Percentiles rank a stretch among this genome's conserved stretches.
phyloP scores from a whole-genome alignment of 495 filamentous ascomycete genomes.

The Aspergillus sclerotiicarbonarius region DNA sequence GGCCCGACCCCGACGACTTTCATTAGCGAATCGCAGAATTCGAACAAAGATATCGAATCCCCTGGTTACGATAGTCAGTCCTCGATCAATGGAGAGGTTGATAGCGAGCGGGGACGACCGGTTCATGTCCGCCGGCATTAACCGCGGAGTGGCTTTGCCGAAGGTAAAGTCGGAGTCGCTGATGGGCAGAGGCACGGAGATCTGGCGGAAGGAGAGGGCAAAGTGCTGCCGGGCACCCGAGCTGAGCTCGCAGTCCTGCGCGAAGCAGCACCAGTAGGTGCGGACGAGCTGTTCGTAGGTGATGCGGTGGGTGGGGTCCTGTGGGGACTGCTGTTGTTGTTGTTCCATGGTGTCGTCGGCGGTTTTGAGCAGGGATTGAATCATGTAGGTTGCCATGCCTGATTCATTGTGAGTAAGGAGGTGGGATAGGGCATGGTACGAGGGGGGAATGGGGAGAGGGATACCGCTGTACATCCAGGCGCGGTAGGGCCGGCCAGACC shows the following conservation, averaged over 20 bases:
- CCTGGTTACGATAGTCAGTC: slow-evolving; percentile 39
- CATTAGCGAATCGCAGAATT: slow-evolving; percentile 45
- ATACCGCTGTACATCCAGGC: slow-evolving; percentile 50
- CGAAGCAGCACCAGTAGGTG: slow-evolving; percentile 47
- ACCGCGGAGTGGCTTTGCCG: slow-evolving; percentile 25
- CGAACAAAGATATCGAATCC: slow-evolving; percentile 47
- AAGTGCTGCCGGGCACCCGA: slow-evolving; percentile 46
- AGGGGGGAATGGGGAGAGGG: background rate
- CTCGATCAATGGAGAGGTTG: slow-evolving; percentile 37
- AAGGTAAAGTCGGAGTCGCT: slow-evolving; percentile 44
- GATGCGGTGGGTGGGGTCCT: slow-evolving; percentile 34
- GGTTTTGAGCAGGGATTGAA: slow-evolving; percentile 44
- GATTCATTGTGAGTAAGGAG: background rate
- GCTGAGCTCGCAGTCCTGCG: slow-evolving; percentile 45
- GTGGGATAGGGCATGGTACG: background rate
- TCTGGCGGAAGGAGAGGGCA: slow-evolving; percentile 42
- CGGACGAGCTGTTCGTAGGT: slow-evolving; percentile 46
- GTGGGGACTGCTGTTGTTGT: slow-evolving; percentile 33
- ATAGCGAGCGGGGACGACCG: slow-evolving; percentile 19
- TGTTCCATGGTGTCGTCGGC: slow-evolving; percentile 47
- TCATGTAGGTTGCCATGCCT: slow-evolving; percentile 50
- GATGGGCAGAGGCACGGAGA: slow-evolving; percentile 43
- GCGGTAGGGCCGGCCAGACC: slow-evolving; percentile 41
- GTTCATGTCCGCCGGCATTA: slow-evolving; percentile 40
- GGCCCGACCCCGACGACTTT: slow-evolving; percentile 35